Percentiles rank a stretch among this genome's conserved stretches.
phyloP scores from a whole-genome alignment of 192 early-diverging fungal genomes.

The Backusella psychrophila region DNA sequence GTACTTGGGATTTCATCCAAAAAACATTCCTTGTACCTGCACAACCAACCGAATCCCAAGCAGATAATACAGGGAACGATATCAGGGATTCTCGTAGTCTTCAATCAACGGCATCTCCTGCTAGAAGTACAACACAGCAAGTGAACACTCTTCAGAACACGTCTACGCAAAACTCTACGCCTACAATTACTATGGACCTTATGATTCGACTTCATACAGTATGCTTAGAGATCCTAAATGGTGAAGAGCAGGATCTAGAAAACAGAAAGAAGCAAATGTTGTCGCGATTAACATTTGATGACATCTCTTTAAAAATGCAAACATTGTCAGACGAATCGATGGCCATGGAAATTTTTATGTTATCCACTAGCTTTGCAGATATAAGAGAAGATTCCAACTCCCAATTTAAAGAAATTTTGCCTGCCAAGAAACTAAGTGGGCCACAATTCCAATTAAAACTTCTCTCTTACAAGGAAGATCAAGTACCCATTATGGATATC shows the following conservation, averaged over 20 bases:
- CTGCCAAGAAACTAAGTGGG: constrained; percentile 35
- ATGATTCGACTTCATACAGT: constrained; percentile 58
- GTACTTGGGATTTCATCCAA: constrained; percentile 9
- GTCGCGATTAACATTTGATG: constrained; percentile 19
- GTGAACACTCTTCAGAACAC: background rate
- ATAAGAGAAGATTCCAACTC: constrained; percentile 54
- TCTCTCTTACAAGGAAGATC: constrained; percentile 14
- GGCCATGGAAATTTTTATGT: constrained; percentile 59
- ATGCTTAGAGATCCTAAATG: constrained; percentile 62
- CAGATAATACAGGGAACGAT: background rate
- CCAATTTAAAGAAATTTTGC: constrained; percentile 72
- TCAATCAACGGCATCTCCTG: background rate
- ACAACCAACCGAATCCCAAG: background rate
- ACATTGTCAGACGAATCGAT: constrained; percentile 46
- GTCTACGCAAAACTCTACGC: background rate
- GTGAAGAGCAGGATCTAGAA: constrained; percentile 28
- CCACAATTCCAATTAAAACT: constrained; percentile 52
- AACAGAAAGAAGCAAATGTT: constrained; percentile 6
- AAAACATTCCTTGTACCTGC: constrained; percentile 4
- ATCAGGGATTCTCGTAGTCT: background rate
- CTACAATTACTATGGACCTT: constrained; percentile 39
- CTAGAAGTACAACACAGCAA: background rate
- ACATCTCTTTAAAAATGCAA: constrained; percentile 45
- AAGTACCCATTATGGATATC: constrained; percentile 49
- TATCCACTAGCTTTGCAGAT: constrained; percentile 64